phyloP scores from a whole-genome alignment of 2,329 filamentous ascomycete species.

The Colletotrichum costaricense region DNA sequence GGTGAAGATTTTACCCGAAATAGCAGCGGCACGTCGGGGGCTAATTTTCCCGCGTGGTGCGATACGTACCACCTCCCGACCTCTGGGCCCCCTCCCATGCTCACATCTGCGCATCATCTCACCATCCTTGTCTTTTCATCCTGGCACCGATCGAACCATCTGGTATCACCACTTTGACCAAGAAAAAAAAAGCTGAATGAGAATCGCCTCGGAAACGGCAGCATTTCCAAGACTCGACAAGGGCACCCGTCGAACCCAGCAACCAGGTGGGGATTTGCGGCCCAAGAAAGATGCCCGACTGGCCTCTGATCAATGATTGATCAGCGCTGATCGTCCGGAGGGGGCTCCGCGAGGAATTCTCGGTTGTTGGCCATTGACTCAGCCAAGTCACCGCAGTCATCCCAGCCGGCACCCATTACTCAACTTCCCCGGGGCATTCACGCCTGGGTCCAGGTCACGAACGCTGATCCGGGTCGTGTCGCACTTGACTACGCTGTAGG shows the following conservation, averaged over 20 bases:
- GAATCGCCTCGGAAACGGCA: neutral
- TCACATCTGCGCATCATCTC: neutral
- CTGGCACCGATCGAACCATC: neutral
- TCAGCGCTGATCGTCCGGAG: constrained; percentile 10
- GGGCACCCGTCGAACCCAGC: neutral
- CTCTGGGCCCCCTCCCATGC: too few species aligned
- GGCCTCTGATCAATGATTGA: neutral
- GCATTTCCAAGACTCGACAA: neutral
- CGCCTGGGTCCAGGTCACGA: neutral
- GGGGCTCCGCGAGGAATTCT: neutral
- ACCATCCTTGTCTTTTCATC: neutral
- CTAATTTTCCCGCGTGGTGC: neutral
- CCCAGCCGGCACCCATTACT: neutral
- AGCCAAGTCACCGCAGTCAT: neutral
- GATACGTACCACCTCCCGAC: too few species aligned
- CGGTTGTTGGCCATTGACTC: neutral
- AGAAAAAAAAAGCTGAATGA: neutral
- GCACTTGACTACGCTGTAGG: neutral
- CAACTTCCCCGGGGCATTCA: neutral
- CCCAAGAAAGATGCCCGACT: neutral
- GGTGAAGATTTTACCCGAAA: neutral
- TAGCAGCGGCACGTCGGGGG: neutral
- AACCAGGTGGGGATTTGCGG: neutral
- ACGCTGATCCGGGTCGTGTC: neutral
- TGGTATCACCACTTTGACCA: neutral